Evolutionary conservation across 1,284 basidiomycete genomes (phyloP).

Genomic region (Kwoniella shivajii): DNA sequence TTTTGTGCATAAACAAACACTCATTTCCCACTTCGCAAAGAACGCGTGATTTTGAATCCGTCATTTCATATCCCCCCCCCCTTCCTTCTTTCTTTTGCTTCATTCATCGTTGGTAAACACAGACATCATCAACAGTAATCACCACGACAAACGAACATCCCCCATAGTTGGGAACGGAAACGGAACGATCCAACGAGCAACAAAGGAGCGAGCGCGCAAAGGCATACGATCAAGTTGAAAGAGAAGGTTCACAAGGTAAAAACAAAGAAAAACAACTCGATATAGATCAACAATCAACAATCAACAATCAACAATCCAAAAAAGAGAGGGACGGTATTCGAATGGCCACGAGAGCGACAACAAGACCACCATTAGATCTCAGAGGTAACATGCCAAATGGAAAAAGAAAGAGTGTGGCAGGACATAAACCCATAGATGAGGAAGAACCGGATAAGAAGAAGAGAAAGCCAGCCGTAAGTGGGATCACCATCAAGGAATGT

Average conservation of each 20-base stretch:
- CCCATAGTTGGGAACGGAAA: too few species aligned
- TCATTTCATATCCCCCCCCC: too few species aligned
- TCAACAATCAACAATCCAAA: background rate
- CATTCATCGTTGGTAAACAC: too few species aligned
- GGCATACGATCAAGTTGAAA: too few species aligned
- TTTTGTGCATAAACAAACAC: background rate
- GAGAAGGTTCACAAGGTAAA: too few species aligned
- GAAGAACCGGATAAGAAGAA: slow-evolving; percentile 26
- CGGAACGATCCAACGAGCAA: too few species aligned
- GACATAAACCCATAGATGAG: slow-evolving; percentile 9
- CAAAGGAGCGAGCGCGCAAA: too few species aligned
- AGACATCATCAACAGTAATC: background rate
- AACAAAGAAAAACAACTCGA: too few species aligned
- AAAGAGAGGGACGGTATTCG: background rate
- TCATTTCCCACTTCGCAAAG: too few species aligned
- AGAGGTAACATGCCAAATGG: slow-evolving; percentile 18
- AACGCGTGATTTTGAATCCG: slow-evolving; percentile 9
- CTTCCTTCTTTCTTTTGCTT: too few species aligned
- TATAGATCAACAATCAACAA: too few species aligned
- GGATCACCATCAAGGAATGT: background rate
- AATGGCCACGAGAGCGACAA: slow-evolving; percentile 8
- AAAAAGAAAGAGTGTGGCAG: slow-evolving; percentile 16
- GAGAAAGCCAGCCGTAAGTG: slow-evolving; percentile 25
- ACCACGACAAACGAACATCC: background rate
- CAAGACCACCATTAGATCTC: slow-evolving; percentile 7